A percentile compares a stretch with the other conserved stretches of the same genome.
Evolutionary conservation across 805 yeast genomes (phyloP).

Genomic region (Pichia sporocuriosa): DNA sequence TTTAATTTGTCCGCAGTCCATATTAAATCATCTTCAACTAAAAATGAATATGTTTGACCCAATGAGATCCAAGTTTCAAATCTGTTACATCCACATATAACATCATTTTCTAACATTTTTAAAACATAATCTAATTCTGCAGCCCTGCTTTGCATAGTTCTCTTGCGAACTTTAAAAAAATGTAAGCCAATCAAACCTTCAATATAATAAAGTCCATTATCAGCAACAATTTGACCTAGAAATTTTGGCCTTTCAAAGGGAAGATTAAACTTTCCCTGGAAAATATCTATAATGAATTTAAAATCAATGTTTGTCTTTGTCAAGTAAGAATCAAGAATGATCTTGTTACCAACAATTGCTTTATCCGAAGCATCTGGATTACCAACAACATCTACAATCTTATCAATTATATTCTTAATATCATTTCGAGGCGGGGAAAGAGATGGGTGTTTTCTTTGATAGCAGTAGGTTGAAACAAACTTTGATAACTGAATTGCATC

Average conservation of each 20-base stretch:
- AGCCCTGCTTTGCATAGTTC: conserved; percentile 72
- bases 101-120: conserved; percentile 56
- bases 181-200: conserved; percentile 64
- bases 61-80: conserved; percentile 82
- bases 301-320: conserved; percentile 38
- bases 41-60: conserved; percentile 69
- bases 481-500: conserved; percentile 29
- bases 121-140: conserved; percentile 77
- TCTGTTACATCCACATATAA: conserved; percentile 57
- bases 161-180: conserved; percentile 63
- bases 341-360: conserved; percentile 38
- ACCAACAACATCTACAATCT: conserved; percentile 63
- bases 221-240: conserved; percentile 32
- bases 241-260: conserved; percentile 25
- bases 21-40: conserved; percentile 85
- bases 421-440: conserved; percentile 59
- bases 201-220: conserved; percentile 58
- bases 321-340: conserved; percentile 40
- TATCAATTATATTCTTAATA: conserved; percentile 65
- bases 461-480: conserved; percentile 50
- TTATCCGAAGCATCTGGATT: conserved; percentile 43
- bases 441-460: conserved; percentile 52
- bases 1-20: conserved; percentile 86
- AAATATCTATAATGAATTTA: conserved; percentile 40
- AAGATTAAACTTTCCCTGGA: conserved; percentile 41